Conservation (phyloP, 345 rosid genomes). For the Brassica incana region DNA sequence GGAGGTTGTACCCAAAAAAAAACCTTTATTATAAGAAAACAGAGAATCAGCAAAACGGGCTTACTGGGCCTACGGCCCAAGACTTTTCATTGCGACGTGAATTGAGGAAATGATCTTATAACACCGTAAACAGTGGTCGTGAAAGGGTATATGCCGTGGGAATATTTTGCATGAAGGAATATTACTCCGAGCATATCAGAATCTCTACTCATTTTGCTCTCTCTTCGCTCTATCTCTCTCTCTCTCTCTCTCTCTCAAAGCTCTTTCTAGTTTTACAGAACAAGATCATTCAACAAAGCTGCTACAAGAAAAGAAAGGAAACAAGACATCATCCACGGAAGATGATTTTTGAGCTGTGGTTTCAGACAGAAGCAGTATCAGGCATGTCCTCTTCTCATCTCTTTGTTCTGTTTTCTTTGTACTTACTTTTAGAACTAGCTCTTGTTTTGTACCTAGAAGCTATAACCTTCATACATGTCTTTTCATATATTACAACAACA, state of each 20-base stretch:
- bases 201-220: conserved; percentile 25
- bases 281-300: neutral
- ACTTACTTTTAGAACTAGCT: neutral
- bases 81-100: neutral
- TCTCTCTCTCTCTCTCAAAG: neutral
- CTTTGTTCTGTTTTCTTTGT: neutral
- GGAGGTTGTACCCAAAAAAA: neutral
- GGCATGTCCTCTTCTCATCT: conserved; percentile 32
- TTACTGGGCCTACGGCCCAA: conserved; percentile 12
- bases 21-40: neutral
- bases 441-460: neutral
- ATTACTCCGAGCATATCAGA: conserved; percentile 23
- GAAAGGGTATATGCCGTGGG: conserved; percentile 29
- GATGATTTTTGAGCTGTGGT: neutral
- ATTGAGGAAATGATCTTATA: neutral
- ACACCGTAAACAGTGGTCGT: conserved; percentile 6
- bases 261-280: neutral
- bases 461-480: neutral
- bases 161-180: conserved; percentile 39
- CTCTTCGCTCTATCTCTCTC: conserved; percentile 5
- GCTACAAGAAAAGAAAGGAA: neutral
- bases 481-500: neutral
- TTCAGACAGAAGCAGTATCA: conserved; percentile 20
- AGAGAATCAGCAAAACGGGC: conserved; percentile 1
- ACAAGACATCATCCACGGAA: neutral